Evolutionary conservation across 108 stramenopile genomes (phyloP).

Genomic region (Chaetoceros tenuissimus): DNA sequence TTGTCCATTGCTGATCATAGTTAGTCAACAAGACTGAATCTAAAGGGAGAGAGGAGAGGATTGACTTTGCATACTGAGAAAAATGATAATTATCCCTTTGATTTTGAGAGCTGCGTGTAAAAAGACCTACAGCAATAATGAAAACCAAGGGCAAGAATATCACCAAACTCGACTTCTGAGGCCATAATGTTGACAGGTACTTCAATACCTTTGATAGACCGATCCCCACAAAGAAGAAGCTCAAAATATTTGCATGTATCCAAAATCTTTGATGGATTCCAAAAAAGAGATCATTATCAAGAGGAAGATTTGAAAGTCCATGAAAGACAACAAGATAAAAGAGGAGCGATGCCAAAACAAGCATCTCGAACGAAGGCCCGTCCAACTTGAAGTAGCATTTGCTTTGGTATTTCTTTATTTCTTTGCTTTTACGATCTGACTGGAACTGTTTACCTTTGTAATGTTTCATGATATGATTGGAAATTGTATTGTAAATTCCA

Average conservation of each 20-base stretch:
- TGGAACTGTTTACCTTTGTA: too few relatives aligned
- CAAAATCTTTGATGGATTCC: constrained; percentile 81
- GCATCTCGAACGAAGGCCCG: constrained; percentile 3
- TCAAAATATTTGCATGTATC: constrained; percentile 66
- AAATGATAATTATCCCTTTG: constrained; percentile 34
- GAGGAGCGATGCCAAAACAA: constrained; percentile 15
- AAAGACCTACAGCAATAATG: constrained; percentile 1
- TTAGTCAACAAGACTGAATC: constrained; percentile 55
- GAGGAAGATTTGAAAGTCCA: constrained; percentile 56
- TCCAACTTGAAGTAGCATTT: not conserved
- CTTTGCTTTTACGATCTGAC: too few relatives aligned
- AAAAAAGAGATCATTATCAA: constrained; percentile 46
- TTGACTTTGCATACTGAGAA: constrained; percentile 48
- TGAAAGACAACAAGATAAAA: constrained; percentile 71
- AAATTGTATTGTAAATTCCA: too few relatives aligned
- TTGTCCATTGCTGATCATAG: constrained; percentile 81
- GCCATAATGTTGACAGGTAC: not conserved
- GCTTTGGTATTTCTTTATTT: not conserved
- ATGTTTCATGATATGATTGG: too few relatives aligned
- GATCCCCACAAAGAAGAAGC: constrained; percentile 27
- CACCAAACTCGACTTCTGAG: not conserved
- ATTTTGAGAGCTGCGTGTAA: constrained; percentile 3
- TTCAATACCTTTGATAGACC: constrained; percentile 9
- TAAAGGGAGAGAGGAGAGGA: constrained; percentile 48
- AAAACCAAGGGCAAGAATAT: constrained; percentile 7